These are phyloP conservation scores for Magnaporthales sp. DNA, from an alignment of 2,329 filamentous ascomycete genomes.

Conservation along the genomic window DNA sequence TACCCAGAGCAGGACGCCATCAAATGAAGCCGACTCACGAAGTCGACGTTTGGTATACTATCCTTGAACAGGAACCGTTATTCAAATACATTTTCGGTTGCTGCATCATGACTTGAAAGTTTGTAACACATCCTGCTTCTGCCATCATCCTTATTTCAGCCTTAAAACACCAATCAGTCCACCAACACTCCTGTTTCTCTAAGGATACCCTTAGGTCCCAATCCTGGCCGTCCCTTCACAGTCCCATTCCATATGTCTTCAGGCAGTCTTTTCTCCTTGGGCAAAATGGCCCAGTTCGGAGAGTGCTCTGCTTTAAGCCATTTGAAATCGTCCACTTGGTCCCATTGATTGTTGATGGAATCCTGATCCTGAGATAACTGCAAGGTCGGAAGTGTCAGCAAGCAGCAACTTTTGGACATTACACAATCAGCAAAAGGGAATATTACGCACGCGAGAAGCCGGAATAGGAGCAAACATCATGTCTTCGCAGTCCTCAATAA, in stretches of 20 bases:
- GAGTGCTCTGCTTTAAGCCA: slow-evolving; percentile 83
- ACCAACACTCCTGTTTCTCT: slow-evolving; percentile 34
- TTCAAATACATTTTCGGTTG: not conserved
- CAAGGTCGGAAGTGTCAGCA: slow-evolving; percentile 10
- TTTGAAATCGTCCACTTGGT: slow-evolving; percentile 93
- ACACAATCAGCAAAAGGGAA: not conserved
- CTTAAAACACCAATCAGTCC: not conserved
- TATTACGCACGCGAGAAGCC: slow-evolving; percentile 49
- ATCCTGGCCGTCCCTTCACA: slow-evolving; percentile 53
- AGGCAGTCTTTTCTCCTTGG: slow-evolving; percentile 47
- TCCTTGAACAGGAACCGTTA: not conserved
- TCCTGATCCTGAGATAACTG: slow-evolving; percentile 20
- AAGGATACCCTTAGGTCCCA: slow-evolving; percentile 58
- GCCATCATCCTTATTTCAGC: not conserved
- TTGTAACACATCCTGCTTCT: not conserved
- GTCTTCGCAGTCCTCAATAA: slow-evolving; percentile 79
- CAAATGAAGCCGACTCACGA: not conserved
- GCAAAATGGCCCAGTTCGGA: slow-evolving; percentile 76
- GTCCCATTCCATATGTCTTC: slow-evolving; percentile 61
- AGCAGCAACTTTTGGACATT: slow-evolving; percentile 9
- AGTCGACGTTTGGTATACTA: not conserved
- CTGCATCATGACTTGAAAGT: not conserved
- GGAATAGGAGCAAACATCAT: slow-evolving; percentile 77
- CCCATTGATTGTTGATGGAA: slow-evolving; percentile 60
- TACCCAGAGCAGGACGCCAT: not conserved